A percentile compares a stretch with the other conserved stretches of the same genome.
These are phyloP conservation scores for Trametopsis cervina DNA, from an alignment of 768 basidiomycete genomes.

Conservation along the genomic window DNA sequence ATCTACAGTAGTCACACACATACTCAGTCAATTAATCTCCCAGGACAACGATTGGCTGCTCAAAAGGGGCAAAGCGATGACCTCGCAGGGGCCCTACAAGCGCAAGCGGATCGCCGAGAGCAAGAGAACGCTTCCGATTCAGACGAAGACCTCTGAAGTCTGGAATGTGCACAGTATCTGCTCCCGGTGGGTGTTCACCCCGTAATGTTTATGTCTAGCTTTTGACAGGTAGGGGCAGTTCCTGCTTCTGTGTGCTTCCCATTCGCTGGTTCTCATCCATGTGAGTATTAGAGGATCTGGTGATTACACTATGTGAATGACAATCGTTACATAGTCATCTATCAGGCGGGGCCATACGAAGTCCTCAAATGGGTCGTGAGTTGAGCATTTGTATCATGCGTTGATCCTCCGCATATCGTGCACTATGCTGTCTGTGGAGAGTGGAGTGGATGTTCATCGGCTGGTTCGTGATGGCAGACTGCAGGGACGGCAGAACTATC, in stretches of 20 bases:
- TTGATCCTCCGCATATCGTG: slow-evolving; percentile 49
- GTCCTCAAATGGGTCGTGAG: slow-evolving; percentile 24
- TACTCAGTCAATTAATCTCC: background rate
- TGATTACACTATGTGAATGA: slow-evolving; percentile 1
- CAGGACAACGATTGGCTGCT: slow-evolving; percentile 73
- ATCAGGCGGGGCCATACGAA: slow-evolving; percentile 14
- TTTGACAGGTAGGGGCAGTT: background rate
- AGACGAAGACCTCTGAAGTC: slow-evolving; percentile 46
- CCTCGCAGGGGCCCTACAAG: slow-evolving; percentile 77
- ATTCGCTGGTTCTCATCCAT: background rate
- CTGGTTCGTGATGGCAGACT: slow-evolving; percentile 28
- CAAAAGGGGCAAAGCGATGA: slow-evolving; percentile 79
- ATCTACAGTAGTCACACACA: background rate
- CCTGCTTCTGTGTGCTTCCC: background rate
- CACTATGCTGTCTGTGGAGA: slow-evolving; percentile 25
- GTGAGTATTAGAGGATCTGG: slow-evolving; percentile 1
- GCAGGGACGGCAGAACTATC: slow-evolving; percentile 34
- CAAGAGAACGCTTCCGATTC: slow-evolving; percentile 46
- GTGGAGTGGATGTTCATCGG: slow-evolving; percentile 20
- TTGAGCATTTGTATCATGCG: slow-evolving; percentile 57
- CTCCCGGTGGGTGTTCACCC: slow-evolving; percentile 1
- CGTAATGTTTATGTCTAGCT: slow-evolving; percentile 1
- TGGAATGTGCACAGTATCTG: slow-evolving; percentile 6
- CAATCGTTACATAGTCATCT: background rate
- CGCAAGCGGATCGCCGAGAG: slow-evolving; percentile 53